Evolutionary conservation across 1,284 basidiomycete genomes (phyloP).

Genomic region (Phylloporus sp.): DNA sequence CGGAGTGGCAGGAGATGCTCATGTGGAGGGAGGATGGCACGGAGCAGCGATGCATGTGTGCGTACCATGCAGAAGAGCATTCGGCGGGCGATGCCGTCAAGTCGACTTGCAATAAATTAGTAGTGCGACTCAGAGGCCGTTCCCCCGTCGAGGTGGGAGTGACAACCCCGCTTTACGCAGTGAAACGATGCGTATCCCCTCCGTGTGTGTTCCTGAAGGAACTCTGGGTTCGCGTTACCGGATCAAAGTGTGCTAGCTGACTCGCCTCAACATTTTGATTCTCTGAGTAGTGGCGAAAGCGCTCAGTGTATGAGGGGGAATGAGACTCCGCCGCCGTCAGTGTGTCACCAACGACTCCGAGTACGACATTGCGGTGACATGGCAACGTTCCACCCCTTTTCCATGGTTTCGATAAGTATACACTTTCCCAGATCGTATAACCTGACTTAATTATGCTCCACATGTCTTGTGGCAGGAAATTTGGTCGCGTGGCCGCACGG

Average conservation of each 20-base stretch:
- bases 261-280: constrained; percentile 78
- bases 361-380: constrained; percentile 1
- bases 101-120: too few species aligned
- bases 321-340: too few species aligned
- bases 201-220: constrained; percentile 47
- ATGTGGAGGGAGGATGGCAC: constrained; percentile 58
- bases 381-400: constrained; percentile 83
- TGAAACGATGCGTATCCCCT: constrained; percentile 78
- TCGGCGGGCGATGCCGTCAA: constrained; percentile 76
- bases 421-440: too few species aligned
- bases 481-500: constrained; percentile 80
- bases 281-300: too few species aligned
- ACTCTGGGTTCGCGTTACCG: background rate
- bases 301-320: constrained; percentile 73
- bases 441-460: constrained; percentile 16
- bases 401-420: constrained; percentile 86
- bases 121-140: too few species aligned
- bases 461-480: constrained; percentile 82
- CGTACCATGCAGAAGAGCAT: constrained; percentile 45
- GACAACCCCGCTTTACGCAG: constrained; percentile 44
- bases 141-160: too few species aligned
- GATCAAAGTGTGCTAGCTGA: constrained; percentile 51
- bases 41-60: constrained; percentile 47
- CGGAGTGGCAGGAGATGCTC: constrained; percentile 71
- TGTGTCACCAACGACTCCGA: constrained; percentile 8